Percentiles rank a stretch among this genome's conserved stretches.
phyloP scores from a whole-genome alignment of 2,329 filamentous ascomycete species.

The Ceratocystis cacaofunesta region DNA sequence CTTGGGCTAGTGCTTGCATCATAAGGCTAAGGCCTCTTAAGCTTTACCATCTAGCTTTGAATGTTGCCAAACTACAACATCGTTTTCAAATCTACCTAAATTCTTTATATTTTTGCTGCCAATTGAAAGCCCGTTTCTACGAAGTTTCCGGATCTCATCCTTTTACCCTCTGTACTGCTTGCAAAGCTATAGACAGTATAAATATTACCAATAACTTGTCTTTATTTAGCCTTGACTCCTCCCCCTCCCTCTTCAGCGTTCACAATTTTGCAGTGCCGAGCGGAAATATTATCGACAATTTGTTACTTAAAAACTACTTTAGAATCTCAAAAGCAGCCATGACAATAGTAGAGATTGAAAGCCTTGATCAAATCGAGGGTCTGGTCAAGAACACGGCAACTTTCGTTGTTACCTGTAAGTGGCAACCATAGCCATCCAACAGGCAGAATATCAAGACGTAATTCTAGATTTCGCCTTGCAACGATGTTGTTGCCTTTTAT shows the following conservation, averaged over 20 bases:
- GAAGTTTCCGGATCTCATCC: no score
- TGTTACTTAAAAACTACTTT: neutral
- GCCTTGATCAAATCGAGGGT: conserved; percentile 47
- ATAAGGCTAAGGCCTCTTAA: neutral
- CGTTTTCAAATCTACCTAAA: no score
- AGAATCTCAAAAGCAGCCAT: neutral
- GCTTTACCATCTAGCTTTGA: neutral
- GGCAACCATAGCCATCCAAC: neutral
- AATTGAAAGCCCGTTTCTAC: no score
- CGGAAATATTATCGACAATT: neutral
- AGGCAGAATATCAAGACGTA: neutral
- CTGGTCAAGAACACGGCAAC: conserved; percentile 59
- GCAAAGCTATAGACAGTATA: no score
- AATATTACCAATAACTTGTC: no score
- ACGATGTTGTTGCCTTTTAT: neutral
- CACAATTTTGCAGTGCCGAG: neutral
- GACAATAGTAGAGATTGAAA: conserved; percentile 24
- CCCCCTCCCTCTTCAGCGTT: neutral
- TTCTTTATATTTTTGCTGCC: no score
- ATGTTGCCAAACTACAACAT: neutral
- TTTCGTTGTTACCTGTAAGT: conserved; percentile 80
- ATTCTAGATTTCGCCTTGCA: neutral
- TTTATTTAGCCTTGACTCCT: neutral
- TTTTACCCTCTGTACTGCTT: no score
- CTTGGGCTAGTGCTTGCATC: neutral